Percentiles rank a stretch among this genome's conserved stretches.
Conservation (phyloP, 257 asterid species). For the Ilex asprella region DNA sequence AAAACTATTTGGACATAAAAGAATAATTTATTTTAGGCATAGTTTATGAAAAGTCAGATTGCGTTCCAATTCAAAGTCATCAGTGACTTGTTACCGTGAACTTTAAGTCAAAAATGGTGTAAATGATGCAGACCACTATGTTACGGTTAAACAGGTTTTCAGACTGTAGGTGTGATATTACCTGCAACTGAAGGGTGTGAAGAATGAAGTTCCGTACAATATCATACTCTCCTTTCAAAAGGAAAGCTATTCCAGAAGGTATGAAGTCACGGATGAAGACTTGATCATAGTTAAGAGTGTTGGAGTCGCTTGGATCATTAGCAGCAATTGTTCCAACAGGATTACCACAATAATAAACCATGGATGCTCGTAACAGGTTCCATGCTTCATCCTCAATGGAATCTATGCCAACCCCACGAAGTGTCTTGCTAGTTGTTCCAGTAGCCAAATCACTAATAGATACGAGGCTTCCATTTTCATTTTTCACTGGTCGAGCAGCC, state of each 20-base stretch:
- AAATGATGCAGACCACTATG: not conserved
- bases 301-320: conserved; percentile 72
- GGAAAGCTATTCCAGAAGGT: conserved; percentile 86
- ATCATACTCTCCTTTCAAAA: conserved; percentile 81
- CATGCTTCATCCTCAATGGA: conserved; percentile 88
- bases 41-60: too few relatives aligned
- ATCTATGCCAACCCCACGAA: conserved; percentile 27
- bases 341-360: conserved; percentile 65
- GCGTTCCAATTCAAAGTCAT: too few relatives aligned
- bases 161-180: conserved; percentile 16
- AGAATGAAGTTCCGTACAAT: conserved; percentile 75
- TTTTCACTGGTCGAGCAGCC: conserved; percentile 17
- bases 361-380: conserved; percentile 63
- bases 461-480: conserved; percentile 24
- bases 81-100: too few relatives aligned
- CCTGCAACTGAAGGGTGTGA: conserved; percentile 95
- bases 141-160: not conserved
- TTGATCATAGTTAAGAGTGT: conserved; percentile 75
- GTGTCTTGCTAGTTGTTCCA: conserved; percentile 22
- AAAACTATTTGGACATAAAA: too few relatives aligned
- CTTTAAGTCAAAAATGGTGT: not conserved
- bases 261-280: conserved; percentile 84
- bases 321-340: conserved; percentile 94
- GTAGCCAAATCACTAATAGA: conserved; percentile 27
- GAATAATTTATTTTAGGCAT: too few relatives aligned